phyloP scores from a whole-genome alignment of 352 stramenopile species.

The Sclerospora graminicola region DNA sequence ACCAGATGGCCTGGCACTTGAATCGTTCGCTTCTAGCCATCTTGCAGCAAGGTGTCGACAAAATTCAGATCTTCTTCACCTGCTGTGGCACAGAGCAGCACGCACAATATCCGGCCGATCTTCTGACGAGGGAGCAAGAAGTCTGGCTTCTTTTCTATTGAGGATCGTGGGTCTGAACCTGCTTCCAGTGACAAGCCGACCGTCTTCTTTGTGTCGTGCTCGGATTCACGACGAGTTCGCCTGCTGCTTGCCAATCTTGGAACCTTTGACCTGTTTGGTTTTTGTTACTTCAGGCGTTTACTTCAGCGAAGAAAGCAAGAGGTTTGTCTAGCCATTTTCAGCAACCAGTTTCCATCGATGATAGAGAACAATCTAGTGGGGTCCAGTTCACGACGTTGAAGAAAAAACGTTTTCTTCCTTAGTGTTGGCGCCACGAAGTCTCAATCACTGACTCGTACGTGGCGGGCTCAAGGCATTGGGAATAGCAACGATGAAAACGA shows the following conservation, averaged over 20 bases:
- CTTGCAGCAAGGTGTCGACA: conserved; percentile 58
- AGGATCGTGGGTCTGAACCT: conserved; percentile 59
- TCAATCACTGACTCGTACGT: no score
- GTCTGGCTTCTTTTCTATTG: conserved; percentile 79
- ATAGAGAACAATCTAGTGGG: conserved; percentile 17
- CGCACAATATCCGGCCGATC: conserved; percentile 80
- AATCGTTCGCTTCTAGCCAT: conserved; percentile 67
- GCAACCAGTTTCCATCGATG: background rate
- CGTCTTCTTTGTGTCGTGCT: conserved; percentile 35
- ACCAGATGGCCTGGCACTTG: conserved; percentile 84
- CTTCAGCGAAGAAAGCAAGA: conserved; percentile 4
- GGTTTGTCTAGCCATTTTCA: background rate
- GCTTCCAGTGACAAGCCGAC: conserved; percentile 59
- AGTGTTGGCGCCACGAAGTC: no score
- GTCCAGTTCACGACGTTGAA: background rate
- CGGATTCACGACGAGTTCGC: conserved; percentile 46
- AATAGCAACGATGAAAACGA: conserved; percentile 22
- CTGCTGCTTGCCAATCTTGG: no score
- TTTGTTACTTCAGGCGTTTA: no score
- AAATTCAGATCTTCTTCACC: conserved; percentile 86
- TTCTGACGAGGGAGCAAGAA: conserved; percentile 70
- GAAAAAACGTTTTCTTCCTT: no score
- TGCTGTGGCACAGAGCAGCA: conserved; percentile 38
- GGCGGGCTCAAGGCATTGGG: background rate
- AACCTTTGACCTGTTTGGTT: no score